phyloP scores from a whole-genome alignment of 768 basidiomycete genomes.

The Megacollybia marginata region DNA sequence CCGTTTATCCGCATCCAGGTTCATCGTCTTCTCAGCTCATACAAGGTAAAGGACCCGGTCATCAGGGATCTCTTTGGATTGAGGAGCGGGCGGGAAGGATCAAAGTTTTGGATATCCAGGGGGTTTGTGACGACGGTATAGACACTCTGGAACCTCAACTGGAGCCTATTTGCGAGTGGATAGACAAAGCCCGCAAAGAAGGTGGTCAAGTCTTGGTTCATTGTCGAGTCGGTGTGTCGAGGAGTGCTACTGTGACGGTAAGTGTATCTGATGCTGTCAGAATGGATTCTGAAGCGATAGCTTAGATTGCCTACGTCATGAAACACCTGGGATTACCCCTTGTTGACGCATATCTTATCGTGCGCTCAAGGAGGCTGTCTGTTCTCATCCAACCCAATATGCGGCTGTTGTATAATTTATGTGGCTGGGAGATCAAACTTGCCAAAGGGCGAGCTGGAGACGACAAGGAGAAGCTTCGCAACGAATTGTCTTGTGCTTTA shows the following conservation, averaged over 20 bases:
- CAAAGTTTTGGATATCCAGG: constrained; percentile 86
- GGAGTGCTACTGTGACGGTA: constrained; percentile 88
- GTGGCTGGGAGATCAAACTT: constrained; percentile 92
- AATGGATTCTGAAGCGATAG: not conserved
- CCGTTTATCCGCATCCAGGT: not conserved
- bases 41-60: constrained; percentile 37
- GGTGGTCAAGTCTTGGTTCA: constrained; percentile 93
- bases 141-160: constrained; percentile 89
- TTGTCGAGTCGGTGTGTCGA: constrained; percentile 97
- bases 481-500: constrained; percentile 60
- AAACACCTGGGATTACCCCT: constrained; percentile 79
- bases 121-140: constrained; percentile 93
- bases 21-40: constrained; percentile 23
- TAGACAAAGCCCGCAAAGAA: constrained; percentile 71
- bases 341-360: constrained; percentile 90
- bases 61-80: constrained; percentile 75
- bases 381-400: constrained; percentile 95
- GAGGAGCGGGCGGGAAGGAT: constrained; percentile 87
- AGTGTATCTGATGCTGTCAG: constrained; percentile 22
- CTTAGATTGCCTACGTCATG: constrained; percentile 94
- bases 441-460: constrained; percentile 63
- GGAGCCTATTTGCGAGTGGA: constrained; percentile 87
- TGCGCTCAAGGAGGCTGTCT: constrained; percentile 81
- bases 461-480: constrained; percentile 40
- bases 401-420: constrained; percentile 89